Base-by-base conservation (phyloP, 148 eudicot genomes). In the Linanthus parryae region DNA sequence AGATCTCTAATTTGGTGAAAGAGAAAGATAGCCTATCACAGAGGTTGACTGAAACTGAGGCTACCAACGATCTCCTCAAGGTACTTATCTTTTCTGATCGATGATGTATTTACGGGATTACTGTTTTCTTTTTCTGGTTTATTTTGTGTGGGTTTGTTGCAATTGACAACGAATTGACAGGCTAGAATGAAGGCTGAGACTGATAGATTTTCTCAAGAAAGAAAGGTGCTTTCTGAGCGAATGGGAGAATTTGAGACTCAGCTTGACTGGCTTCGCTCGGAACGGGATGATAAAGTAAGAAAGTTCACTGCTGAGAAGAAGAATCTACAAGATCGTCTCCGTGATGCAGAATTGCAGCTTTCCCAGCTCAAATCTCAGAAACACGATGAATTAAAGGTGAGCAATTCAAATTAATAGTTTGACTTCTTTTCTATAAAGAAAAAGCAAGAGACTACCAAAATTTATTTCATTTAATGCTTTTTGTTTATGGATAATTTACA, bases 231-330 rank as follows among this genome's bases (percentile, higher is more conserved):
- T 58, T 61, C 54, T 26, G 90, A 85, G 56, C 84, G 75, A 69
- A 70, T 79, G 40, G 90, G 79, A 60, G 97, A 82, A 51, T 64
- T 64, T 54, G 97, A 89, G 73, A 82, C 69, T 66, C 97, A 89
- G 59, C 82, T 85, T 52, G 95, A 89, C 61, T 89, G 97, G 97
- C 70, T 75, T 64, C 90, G 97, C 50, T 75, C 90, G 37, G 97
- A 89, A 59, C 76, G 78, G 66, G 84, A 73, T 52, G 96, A 89
- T 35, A 84, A 85, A 53, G 66, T 70, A 37, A 43, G 75, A 31
- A 89, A 89, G 71, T 70, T 82, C 16, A 44, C 50, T 36, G 66
- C 83, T 14, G 97, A 89, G 58, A 89, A 89, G 65, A 79, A 76
- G 65, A 40, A 47, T 52, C 68, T 85, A 54, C 97, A 89, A 56